Percentiles rank a stretch among this genome's conserved stretches.
Evolutionary conservation across 2,329 filamentous ascomycete genomes (phyloP).

Genomic region (Hymenoscyphus occultus): DNA sequence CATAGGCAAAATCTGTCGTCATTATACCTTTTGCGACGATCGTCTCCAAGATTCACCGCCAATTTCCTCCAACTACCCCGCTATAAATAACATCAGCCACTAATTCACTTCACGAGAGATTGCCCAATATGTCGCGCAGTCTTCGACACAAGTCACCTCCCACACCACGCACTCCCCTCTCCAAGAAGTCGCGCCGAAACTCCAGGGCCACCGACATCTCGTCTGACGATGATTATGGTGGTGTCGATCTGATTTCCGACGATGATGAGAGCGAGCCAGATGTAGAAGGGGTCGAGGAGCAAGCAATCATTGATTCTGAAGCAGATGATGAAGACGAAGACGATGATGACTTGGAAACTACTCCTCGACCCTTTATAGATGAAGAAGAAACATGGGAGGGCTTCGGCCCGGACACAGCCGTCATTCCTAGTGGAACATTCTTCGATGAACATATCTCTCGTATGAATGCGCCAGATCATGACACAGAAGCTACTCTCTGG

Average conservation of each 20-base stretch:
- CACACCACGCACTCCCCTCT: constrained; percentile 39
- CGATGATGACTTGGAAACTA: constrained; percentile 30
- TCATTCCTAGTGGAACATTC: constrained; percentile 20
- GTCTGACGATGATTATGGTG: constrained; percentile 69
- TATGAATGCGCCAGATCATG: constrained; percentile 17
- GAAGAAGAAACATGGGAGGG: constrained; percentile 55
- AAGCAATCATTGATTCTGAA: constrained; percentile 60
- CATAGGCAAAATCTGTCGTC: constrained; percentile 8
- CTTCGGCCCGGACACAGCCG: constrained; percentile 42
- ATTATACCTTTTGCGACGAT: constrained; percentile 4
- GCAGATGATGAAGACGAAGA: constrained; percentile 42
- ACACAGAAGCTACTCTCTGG: constrained; percentile 19
- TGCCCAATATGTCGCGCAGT: constrained; percentile 44
- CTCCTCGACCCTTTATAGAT: constrained; percentile 37
- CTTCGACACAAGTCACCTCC: constrained; percentile 47
- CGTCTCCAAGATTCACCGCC: constrained; percentile 23
- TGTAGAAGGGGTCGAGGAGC: constrained; percentile 75
- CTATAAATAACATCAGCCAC: constrained; percentile 8
- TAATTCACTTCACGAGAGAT: constrained; percentile 9
- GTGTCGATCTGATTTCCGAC: constrained; percentile 76
- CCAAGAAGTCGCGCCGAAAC: constrained; percentile 24
- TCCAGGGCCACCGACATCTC: constrained; percentile 50
- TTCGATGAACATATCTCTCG: constrained; percentile 38
- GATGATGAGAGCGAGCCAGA: constrained; percentile 77
- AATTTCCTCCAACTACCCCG: constrained; percentile 7